Conservation (phyloP, 257 asterid species). For the Solanum chaucha region DNA sequence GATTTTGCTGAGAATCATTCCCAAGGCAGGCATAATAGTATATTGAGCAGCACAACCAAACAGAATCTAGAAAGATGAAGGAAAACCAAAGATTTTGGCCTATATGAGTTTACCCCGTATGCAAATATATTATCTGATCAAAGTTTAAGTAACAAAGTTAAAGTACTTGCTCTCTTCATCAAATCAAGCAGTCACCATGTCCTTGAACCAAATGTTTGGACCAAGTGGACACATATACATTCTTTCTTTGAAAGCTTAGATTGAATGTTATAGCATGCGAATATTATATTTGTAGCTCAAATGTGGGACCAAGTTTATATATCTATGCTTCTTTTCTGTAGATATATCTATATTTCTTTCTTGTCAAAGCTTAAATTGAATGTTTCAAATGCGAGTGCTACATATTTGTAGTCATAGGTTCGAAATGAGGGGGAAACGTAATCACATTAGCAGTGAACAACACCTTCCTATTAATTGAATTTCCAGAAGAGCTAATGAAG, state of each 20-base stretch:
- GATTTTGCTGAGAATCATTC: conserved; percentile 53
- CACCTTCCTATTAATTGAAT: neutral
- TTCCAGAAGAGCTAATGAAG: neutral
- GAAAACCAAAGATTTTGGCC: neutral
- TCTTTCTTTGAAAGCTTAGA: neutral
- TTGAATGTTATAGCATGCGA: neutral
- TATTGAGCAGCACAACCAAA: conserved; percentile 85
- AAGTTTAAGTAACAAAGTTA: neutral
- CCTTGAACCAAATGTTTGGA: neutral
- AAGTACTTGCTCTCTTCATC: neutral
- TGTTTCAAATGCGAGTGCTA: neutral
- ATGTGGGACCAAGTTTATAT: neutral
- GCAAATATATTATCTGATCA: neutral
- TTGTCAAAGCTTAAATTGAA: neutral
- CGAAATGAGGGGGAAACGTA: neutral
- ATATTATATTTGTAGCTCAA: neutral
- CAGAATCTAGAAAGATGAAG: conserved; percentile 43
- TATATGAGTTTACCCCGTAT: neutral
- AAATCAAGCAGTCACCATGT: neutral
- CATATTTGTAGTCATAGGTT: neutral
- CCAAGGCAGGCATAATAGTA: conserved; percentile 73
- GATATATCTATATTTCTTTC: neutral
- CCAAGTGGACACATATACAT: neutral
- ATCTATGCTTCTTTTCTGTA: neutral
- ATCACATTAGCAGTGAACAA: neutral